phyloP scores from a whole-genome alignment of 192 early-diverging fungal species.

The Dissophora ornata region DNA sequence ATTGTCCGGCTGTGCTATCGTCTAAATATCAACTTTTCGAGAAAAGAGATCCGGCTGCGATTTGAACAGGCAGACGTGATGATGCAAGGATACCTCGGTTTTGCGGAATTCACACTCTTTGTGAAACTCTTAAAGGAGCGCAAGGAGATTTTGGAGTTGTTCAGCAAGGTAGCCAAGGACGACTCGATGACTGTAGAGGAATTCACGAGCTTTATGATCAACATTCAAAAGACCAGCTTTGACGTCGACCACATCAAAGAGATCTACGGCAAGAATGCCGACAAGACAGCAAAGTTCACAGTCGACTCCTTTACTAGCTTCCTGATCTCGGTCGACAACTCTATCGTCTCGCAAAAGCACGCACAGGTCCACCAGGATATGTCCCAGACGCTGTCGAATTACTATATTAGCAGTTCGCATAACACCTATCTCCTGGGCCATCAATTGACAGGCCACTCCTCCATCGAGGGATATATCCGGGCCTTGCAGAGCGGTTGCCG shows the following conservation, averaged over 20 bases:
- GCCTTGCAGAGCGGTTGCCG: slow-evolving; percentile 88
- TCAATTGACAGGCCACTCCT: slow-evolving; percentile 81
- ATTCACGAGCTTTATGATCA: slow-evolving; percentile 65
- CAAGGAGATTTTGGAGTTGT: slow-evolving; percentile 69
- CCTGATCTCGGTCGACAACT: slow-evolving; percentile 71
- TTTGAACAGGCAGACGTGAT: slow-evolving; percentile 70
- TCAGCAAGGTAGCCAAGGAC: slow-evolving; percentile 53
- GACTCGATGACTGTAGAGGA: slow-evolving; percentile 60
- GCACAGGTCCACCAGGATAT: slow-evolving; percentile 71
- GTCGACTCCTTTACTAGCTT: slow-evolving; percentile 75
- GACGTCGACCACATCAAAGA: slow-evolving; percentile 62
- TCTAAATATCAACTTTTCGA: slow-evolving; percentile 76
- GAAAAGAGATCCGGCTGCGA: slow-evolving; percentile 66
- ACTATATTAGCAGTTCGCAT: slow-evolving; percentile 89
- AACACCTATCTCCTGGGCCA: slow-evolving; percentile 92
- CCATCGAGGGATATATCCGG: slow-evolving; percentile 89
- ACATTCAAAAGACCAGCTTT: slow-evolving; percentile 66
- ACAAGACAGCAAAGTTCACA: slow-evolving; percentile 62
- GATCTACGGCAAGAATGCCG: slow-evolving; percentile 66
- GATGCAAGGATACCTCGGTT: slow-evolving; percentile 62
- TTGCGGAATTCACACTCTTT: slow-evolving; percentile 69
- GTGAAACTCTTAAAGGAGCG: slow-evolving; percentile 70
- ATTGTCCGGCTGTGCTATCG: slow-evolving; percentile 56
- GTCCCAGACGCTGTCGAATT: slow-evolving; percentile 77
- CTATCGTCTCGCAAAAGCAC: slow-evolving; percentile 64